A percentile compares a stretch with the other conserved stretches of the same genome.
Evolutionary conservation across 2,329 filamentous ascomycete species (phyloP).

Genomic region (Amauroascus verrucosus): DNA sequence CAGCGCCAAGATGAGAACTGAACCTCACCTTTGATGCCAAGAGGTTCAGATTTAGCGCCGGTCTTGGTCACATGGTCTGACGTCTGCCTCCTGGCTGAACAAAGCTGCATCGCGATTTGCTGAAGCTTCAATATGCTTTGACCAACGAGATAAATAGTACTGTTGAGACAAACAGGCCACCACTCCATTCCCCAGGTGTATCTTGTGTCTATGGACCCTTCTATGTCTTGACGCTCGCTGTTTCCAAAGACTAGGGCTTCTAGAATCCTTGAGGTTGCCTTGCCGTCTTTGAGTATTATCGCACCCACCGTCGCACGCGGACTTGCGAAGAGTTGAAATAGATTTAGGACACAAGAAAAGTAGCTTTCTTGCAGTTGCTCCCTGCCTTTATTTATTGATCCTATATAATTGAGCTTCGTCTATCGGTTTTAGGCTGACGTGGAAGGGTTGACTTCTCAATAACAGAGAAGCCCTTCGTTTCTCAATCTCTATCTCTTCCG

Average conservation of each 20-base stretch:
- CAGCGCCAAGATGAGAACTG: too few species aligned
- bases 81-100: background rate
- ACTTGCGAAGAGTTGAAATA: background rate
- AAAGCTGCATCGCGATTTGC: conserved; percentile 1
- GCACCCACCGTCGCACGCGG: background rate
- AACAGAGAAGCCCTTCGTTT: background rate
- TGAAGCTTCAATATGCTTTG: background rate
- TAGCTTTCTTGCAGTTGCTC: too few species aligned
- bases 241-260: background rate
- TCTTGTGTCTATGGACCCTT: background rate
- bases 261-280: background rate
- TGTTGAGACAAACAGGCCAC: background rate
- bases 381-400: too few species aligned
- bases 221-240: background rate
- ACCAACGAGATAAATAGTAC: background rate
- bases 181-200: background rate
- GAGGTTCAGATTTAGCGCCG: background rate
- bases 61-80: conserved; percentile 6
- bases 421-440: too few species aligned
- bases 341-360: background rate
- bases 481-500: background rate
- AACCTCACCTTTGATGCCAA: conserved; percentile 1
- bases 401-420: too few species aligned
- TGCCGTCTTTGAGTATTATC: background rate
- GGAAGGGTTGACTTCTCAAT: background rate